Percentiles rank a stretch among this genome's conserved stretches.
Evolutionary conservation across 1,284 basidiomycete genomes (phyloP).

Genomic region (Tilletia indica): DNA sequence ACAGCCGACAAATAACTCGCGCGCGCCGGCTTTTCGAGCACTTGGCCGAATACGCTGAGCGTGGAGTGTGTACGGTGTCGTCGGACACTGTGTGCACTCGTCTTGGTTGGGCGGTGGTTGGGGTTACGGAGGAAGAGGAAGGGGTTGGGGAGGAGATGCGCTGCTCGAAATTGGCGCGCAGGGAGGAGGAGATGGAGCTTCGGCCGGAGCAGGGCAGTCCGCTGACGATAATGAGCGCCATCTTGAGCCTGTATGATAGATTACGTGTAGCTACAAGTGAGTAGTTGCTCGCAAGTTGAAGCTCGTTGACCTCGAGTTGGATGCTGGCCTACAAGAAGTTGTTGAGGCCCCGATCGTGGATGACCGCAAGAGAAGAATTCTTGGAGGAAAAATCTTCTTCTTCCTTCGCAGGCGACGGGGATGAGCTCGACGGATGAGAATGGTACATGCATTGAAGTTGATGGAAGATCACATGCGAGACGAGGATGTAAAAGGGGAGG

Average conservation of each 20-base stretch:
- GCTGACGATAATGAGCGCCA: conserved; percentile 92
- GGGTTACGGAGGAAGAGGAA: conserved; percentile 54
- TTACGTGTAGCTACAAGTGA: too few species aligned
- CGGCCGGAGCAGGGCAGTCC: conserved; percentile 89
- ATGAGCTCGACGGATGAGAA: too few species aligned
- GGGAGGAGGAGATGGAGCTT: conserved; percentile 68
- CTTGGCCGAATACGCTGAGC: conserved; percentile 68
- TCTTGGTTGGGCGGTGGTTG: conserved; percentile 9
- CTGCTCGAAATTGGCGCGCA: conserved; percentile 66
- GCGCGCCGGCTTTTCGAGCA: conserved; percentile 82
- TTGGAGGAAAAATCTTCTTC: too few species aligned
- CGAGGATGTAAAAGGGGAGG: too few species aligned
- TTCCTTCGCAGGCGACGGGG: too few species aligned
- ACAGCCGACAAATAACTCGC: conserved; percentile 82
- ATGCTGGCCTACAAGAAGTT: background rate
- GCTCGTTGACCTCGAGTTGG: conserved; percentile 20
- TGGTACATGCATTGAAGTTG: too few species aligned
- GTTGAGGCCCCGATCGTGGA: background rate
- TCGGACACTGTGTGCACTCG: conserved; percentile 72
- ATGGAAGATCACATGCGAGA: too few species aligned
- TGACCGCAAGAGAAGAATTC: too few species aligned
- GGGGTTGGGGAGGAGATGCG: conserved; percentile 64
- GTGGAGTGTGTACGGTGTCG: conserved; percentile 67
- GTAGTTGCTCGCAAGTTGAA: conserved; percentile 12
- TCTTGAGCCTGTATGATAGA: conserved; percentile 53